Base-by-base conservation (phyloP, 129 eudicot species). In the Flaveria linearis region DNA sequence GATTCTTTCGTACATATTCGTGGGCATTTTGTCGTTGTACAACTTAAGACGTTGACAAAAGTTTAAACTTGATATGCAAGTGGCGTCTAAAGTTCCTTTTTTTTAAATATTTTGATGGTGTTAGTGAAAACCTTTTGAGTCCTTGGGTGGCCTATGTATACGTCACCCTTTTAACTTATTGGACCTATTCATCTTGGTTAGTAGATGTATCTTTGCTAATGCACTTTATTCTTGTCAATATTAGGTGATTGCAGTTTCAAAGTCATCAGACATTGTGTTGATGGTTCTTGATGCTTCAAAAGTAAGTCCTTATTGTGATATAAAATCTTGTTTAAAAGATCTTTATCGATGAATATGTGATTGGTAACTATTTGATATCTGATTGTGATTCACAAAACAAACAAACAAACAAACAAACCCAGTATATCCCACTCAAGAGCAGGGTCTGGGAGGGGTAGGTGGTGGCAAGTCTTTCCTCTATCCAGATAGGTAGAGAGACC, bases 221-320 rank as follows among this genome's bases (percentile, higher is more conserved):
- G 45, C 58, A 62, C 23, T 30, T 28, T 60, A 11, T 73, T 53
- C 46, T 69, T 72, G 53, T 82, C 53, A 53, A 69, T 58, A 50
- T 77, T 86, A 91, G 99, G 99, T 95, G 46, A 95, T 95, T 91
- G 99, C 99, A 47, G 99, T 91, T 82, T 89, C 99, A 25, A 95
- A 95, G 87, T 95, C 99, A 47, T 91, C 99, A 9, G 99, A 95
- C 77, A 85, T 95, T 81, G 99, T 95, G 55, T 72, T 95, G 86
- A 95, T 91, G 97, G 97, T 92, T 77, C 96, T 92, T 28, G 97
- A 92, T 83, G 97, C 91, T 52, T 92, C 97, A 49, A 92, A 95
- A 86, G 99, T 95, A 91, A 89, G 96, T 86, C 66, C 78, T 30
- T 30, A 11, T 39, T 69, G 42, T 72, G 73, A 71, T 49, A 16